Evolutionary conservation across 441 rosid genomes (phyloP), one percentile per base, ranked within the genome.

Genomic region (Isatis lusitanica): DNA sequence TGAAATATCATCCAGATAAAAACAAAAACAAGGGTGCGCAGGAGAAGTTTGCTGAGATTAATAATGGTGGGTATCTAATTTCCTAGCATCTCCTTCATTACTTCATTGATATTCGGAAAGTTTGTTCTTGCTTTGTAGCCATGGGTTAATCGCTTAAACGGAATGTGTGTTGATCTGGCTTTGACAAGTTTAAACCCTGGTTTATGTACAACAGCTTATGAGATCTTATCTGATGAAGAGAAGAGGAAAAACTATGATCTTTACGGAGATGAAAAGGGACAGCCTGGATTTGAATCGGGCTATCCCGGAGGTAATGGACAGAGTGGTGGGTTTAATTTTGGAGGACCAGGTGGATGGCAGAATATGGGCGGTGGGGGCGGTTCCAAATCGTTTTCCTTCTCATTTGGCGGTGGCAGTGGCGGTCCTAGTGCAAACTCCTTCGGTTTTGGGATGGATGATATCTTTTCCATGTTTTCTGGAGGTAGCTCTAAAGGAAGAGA

Each of bases 1-100:
- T 94, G 70, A 80, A 85, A 43, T 90, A 90, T 68, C 98, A 92
- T 63, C 98, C 97, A 8, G 97, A 94, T 81, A 94, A 92, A 87
- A 94, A 94, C 82, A 90, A 89, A 71, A 82, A 73, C 9, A 89
- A 94, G 79, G 85, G 86, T 17, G 97, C 97, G 69, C 93, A 90
- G 74, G 95, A 77, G 78, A 94, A 90, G 86, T 92, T 92, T 63
- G 76, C 93, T n/a, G 91, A 94, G 85, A 90, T 94, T 50, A 94
- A 94, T 73, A 90, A 94, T 44, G 98, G 97, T 94, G 75, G 5
- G 80, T 60, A 11, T 36, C 63, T 51, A 7, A 8, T 40, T n/a
- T n/a, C n/a, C n/a, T n/a, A n/a, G n/a, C n/a, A n/a, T n/a, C n/a
- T n/a, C n/a, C n/a, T n/a, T n/a, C n/a, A n/a, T n/a, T n/a, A n/a